Conservation (phyloP, 2,329 filamentous ascomycete genomes). For the Incumbomyces lentus region DNA sequence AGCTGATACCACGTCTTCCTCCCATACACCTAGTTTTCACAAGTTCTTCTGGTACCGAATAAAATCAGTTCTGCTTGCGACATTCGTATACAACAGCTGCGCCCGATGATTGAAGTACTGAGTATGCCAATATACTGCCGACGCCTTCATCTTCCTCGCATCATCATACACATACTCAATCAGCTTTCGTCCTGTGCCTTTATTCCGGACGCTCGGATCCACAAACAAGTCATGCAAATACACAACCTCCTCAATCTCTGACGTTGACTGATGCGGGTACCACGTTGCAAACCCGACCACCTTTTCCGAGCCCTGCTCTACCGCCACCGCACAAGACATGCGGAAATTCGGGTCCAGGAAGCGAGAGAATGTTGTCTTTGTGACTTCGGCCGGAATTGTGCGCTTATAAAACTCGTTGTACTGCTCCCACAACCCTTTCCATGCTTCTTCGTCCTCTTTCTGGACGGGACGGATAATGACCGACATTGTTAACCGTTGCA, state of each 20-base stretch:
- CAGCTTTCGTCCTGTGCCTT: neutral
- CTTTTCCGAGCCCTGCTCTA: neutral
- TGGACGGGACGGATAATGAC: neutral
- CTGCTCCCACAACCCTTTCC: neutral
- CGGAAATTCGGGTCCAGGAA: neutral
- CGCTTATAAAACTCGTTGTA: neutral
- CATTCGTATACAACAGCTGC: neutral
- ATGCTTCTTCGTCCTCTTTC: neutral
- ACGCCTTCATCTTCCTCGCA: neutral
- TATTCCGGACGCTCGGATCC: neutral
- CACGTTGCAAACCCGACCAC: neutral
- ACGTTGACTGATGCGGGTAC: neutral
- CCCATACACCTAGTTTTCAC: no score
- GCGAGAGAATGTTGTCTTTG: neutral
- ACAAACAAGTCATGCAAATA: constrained; percentile 1
- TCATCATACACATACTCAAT: constrained; percentile 1
- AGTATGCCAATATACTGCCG: neutral
- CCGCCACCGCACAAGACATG: neutral
- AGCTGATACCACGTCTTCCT: no score
- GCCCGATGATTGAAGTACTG: neutral
- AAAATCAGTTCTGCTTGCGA: neutral
- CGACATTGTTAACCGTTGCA: neutral
- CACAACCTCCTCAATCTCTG: neutral
- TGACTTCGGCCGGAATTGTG: neutral
- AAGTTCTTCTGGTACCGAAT: neutral